Base-by-base conservation (phyloP, 768 basidiomycete species). In the Tephrocybe sp. region DNA sequence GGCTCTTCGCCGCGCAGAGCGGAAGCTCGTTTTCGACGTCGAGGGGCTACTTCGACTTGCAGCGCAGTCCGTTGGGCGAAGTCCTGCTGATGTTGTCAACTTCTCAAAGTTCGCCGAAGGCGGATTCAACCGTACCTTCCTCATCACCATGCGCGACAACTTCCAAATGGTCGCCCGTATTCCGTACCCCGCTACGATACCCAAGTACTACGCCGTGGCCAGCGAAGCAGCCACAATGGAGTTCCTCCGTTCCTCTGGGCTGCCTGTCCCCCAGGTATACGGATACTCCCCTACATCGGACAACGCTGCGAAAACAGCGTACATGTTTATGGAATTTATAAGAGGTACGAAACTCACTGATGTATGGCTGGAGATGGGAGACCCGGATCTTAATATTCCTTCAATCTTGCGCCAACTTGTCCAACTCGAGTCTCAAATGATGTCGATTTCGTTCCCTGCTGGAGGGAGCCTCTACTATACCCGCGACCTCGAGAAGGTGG, bases 391-490 rank as follows among this genome's bases (percentile, higher is more conserved):
- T 59, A 51, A 60, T n/a, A n/a, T n/a, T n/a, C n/a, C n/a, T 59
- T 78, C 74, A 0, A 42, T 80, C 65, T 45, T 68, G 51, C 70
- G 68, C 41, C 75, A 80, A 57, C 64, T 80, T 61, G 67, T 58
- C 62, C 22, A 78, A 56, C 66, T 81, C 58, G 78, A 80, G 65
- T 67, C 72, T 0, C 45, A 57, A 12, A 75, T 78, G 66, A 78
- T 78, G 77, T 73, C 70, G n/a, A 64, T 72, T 34, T 0, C 68
- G 53, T 79, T n/a, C n/a, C n/a, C n/a, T n/a, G n/a, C n/a, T n/a
- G n/a, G n/a, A n/a, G n/a, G n/a, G n/a, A n/a, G n/a, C 67, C 67
- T 80, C 0, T 79, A 79, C 66, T 79, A 68, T 46, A 39, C 68
- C 8, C 6, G 72, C 11, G 78, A 81, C 68, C 49, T 80, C 64